Evolutionary conservation across 106 monocot genomes (phyloP).

Genomic region (Vanilla planifolia): DNA sequence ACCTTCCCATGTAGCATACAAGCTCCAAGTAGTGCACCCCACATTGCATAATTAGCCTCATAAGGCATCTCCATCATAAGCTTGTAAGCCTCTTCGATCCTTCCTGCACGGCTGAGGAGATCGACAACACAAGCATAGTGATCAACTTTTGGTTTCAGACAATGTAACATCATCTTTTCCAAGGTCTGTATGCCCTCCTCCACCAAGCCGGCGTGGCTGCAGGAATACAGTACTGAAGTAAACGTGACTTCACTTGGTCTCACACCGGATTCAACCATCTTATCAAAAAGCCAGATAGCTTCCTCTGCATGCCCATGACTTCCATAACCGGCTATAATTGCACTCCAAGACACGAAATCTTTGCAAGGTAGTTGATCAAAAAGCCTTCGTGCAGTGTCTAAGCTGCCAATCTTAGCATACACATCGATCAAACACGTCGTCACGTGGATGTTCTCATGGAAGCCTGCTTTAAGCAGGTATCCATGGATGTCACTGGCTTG

Average conservation of each 20-base stretch:
- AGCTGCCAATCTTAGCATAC: conserved; percentile 58
- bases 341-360: conserved; percentile 61
- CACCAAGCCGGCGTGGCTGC: conserved; percentile 35
- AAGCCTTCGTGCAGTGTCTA: conserved; percentile 35
- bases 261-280: conserved; percentile 48
- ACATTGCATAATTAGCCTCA: conserved; percentile 35
- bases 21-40: conserved; percentile 75
- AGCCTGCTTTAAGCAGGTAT: conserved; percentile 39
- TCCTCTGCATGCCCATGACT: conserved; percentile 22
- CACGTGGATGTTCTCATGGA: conserved; percentile 19
- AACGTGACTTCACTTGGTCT: conserved; percentile 69
- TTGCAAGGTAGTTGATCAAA: conserved; percentile 38
- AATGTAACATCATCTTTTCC: conserved; percentile 11
- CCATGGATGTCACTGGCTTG: conserved; percentile 45
- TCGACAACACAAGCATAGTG: conserved; percentile 18
- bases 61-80: conserved; percentile 46
- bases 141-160: conserved; percentile 10
- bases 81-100: conserved; percentile 22
- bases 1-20: conserved; percentile 68
- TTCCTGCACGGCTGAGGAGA: conserved; percentile 16
- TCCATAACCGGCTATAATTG: conserved; percentile 55
- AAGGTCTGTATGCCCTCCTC: conserved; percentile 14
- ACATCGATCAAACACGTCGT: conserved; percentile 56
- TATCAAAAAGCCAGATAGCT: conserved; percentile 44
- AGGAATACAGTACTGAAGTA: conserved; percentile 52